phyloP scores from a whole-genome alignment of 805 yeast genomes.

The Saccharomycopsis amapae region DNA sequence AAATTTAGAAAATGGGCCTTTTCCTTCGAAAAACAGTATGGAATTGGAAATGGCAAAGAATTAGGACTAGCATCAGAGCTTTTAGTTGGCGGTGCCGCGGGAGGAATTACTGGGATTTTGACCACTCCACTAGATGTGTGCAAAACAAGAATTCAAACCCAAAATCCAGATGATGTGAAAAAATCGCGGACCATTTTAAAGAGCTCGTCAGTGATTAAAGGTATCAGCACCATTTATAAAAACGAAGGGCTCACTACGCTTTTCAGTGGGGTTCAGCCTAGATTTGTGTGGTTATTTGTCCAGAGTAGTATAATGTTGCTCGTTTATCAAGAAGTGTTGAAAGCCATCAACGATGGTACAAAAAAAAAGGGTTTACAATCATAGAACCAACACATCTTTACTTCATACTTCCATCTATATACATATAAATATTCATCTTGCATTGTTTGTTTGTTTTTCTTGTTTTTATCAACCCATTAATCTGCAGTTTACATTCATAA shows the following conservation, averaged over 20 bases:
- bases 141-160: slow-evolving; percentile 86
- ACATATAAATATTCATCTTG: not conserved
- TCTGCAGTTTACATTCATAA: no score
- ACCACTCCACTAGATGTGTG: slow-evolving; percentile 80
- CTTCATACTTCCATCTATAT: not conserved
- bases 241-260: slow-evolving; percentile 65
- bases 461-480: not conserved
- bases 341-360: slow-evolving; percentile 24
- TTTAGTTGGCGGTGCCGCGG: slow-evolving; percentile 84
- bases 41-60: slow-evolving; percentile 23
- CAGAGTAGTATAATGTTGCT: slow-evolving; percentile 93
- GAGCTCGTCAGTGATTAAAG: slow-evolving; percentile 32
- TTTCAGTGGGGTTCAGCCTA: slow-evolving; percentile 83
- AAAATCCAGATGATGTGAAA: slow-evolving; percentile 31
- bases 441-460: not conserved
- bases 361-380: not conserved
- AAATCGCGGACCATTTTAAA: slow-evolving; percentile 6
- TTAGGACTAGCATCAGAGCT: slow-evolving; percentile 58
- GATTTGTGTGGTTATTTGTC: slow-evolving; percentile 92
- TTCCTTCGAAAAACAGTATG: slow-evolving; percentile 40
- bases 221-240: slow-evolving; percentile 34
- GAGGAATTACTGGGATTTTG: slow-evolving; percentile 70
- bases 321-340: slow-evolving; percentile 72
- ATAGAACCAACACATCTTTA: not conserved
- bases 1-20: slow-evolving; percentile 60